A percentile compares a stretch with the other conserved stretches of the same genome.
Conservation (phyloP, 495 filamentous ascomycete genomes). For the Bombardia bombarda region DNA sequence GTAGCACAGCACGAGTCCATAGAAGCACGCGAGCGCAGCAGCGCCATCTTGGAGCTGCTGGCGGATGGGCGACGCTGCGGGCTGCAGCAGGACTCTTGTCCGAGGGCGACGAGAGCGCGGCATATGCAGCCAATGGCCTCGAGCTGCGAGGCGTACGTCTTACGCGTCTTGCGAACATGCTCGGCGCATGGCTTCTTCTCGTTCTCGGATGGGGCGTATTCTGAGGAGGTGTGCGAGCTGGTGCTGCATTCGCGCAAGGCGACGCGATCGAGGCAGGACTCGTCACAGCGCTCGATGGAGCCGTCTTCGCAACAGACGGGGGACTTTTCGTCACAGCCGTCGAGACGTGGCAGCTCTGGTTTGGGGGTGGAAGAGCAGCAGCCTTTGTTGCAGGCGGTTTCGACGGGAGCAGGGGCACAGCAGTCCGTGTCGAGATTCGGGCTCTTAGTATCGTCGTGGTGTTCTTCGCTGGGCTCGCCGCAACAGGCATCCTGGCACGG, state of each 20-base stretch:
- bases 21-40: constrained; percentile 1
- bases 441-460: too few species aligned
- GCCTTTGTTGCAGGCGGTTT: background rate
- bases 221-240: constrained; percentile 4
- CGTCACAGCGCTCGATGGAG: constrained; percentile 23
- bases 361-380: background rate
- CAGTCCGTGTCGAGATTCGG: too few species aligned
- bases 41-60: too few species aligned
- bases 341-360: background rate
- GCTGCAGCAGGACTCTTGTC: constrained; percentile 44
- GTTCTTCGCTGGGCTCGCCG: too few species aligned
- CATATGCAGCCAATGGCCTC: constrained; percentile 48
- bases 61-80: constrained; percentile 14
- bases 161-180: constrained; percentile 24
- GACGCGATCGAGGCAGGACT: constrained; percentile 40
- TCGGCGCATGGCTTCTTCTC: constrained; percentile 18
- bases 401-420: too few species aligned
- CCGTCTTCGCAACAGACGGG: constrained; percentile 31
- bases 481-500: constrained; percentile 1
- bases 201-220: background rate
- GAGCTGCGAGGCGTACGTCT: constrained; percentile 32
- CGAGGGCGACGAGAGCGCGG: constrained; percentile 42
- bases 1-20: background rate
- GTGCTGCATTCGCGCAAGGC: constrained; percentile 31
- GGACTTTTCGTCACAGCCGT: background rate